Evolutionary conservation across 352 stramenopile genomes (phyloP).

Genomic region (Peronospora destructor): DNA sequence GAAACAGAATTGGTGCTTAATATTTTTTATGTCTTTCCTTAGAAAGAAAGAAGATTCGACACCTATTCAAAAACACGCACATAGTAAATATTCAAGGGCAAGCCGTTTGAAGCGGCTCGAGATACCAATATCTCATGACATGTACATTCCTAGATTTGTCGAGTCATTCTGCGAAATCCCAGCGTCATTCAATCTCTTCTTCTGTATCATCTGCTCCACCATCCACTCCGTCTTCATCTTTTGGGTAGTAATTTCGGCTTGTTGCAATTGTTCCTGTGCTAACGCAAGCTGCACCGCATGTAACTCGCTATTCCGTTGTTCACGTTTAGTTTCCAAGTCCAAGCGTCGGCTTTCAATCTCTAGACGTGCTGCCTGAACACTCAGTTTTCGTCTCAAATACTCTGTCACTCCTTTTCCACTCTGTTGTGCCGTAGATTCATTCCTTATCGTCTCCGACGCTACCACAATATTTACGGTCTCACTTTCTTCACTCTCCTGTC

Average conservation of each 20-base stretch:
- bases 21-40: conserved; percentile 1
- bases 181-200: conserved; percentile 41
- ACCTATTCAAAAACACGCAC: conserved; percentile 6
- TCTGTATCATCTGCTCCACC: conserved; percentile 47
- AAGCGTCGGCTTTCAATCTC: conserved; percentile 40
- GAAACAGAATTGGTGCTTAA: not conserved
- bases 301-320: conserved; percentile 31
- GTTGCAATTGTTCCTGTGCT: conserved; percentile 47
- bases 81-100: not conserved
- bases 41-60: conserved; percentile 8
- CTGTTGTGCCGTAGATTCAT: conserved; percentile 1
- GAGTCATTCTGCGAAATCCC: conserved; percentile 37
- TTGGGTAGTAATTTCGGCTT: conserved; percentile 39
- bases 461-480: not conserved
- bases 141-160: conserved; percentile 21
- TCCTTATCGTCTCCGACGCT: not conserved
- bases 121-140: conserved; percentile 17
- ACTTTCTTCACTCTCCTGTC: conserved; percentile 3
- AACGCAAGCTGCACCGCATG: conserved; percentile 42
- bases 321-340: conserved; percentile 42
- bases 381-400: conserved; percentile 36
- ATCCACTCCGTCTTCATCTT: conserved; percentile 49
- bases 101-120: conserved; percentile 21
- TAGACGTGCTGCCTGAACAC: conserved; percentile 33
- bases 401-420: conserved; percentile 15